Percentiles rank a stretch among this genome's conserved stretches.
These are phyloP conservation scores for Malus hybrid DNA, from an alignment of 331 rosid species.

Conservation along the genomic window DNA sequence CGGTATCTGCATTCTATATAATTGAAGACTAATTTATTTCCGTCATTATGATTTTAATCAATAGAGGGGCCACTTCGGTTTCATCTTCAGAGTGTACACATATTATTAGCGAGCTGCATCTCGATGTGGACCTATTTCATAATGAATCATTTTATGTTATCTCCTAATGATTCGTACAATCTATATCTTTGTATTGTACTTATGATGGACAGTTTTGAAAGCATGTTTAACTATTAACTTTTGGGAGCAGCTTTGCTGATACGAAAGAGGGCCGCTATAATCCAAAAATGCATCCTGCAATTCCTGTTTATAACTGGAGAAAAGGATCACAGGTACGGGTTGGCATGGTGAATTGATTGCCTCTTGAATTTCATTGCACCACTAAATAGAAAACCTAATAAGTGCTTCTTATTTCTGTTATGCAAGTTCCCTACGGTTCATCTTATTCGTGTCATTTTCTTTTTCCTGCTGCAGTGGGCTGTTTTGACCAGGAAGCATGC, in stretches of 20 bases:
- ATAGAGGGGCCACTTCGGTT: not conserved
- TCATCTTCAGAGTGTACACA: not conserved
- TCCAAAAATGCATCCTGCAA: slow-evolving; percentile 81
- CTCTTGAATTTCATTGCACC: slow-evolving; percentile 6
- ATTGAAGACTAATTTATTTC: not conserved
- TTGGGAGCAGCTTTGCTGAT: slow-evolving; percentile 80
- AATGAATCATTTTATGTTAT: not conserved
- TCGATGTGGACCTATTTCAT: not conserved
- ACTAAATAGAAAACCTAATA: not conserved
- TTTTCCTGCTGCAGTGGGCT: slow-evolving; percentile 63
- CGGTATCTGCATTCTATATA: not conserved
- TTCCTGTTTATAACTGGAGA: slow-evolving; percentile 89
- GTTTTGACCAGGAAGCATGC: slow-evolving; percentile 93
- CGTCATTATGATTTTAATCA: no score
- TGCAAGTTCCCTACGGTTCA: not conserved
- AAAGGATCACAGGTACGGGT: slow-evolving; percentile 92
- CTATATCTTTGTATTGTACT: not conserved
- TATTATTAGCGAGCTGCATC: not conserved
- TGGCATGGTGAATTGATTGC: not conserved
- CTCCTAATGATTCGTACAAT: not conserved
- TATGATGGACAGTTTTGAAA: not conserved
- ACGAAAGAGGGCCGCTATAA: slow-evolving; percentile 92
- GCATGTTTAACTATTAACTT: slow-evolving; percentile 9
- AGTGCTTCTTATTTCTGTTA: not conserved
- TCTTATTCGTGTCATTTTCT: slow-evolving; percentile 17